Base-by-base conservation (phyloP, 2,329 filamentous ascomycete species). In the Paecilomyces formosus region DNA sequence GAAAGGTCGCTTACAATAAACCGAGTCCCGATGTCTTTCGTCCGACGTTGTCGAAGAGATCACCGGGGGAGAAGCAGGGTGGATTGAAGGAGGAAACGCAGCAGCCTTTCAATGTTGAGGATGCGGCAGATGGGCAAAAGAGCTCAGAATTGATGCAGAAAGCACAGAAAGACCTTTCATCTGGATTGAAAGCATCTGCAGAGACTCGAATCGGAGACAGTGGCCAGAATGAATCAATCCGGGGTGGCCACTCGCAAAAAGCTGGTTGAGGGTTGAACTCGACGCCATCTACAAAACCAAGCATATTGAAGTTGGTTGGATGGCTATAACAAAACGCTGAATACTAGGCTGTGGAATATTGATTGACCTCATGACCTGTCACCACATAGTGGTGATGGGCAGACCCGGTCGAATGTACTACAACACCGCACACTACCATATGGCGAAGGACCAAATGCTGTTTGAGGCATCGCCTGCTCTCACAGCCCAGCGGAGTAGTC, bases 1-100 rank as follows among this genome's bases (percentile, higher is more conserved):
- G 65, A 39, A 68, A 65, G 50, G 53, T 65, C 21, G 54, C 49
- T 26, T 24, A 50, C 12, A 35, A 53, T 7, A 45, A 58, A 13
- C 31, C 31, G 7, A 33, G 26, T 13, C n/a, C 21, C 39, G 21
- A 18, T 12, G 24, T 58, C 24, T 26, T 31, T 24, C 56, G 56
- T n/a, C 56, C 55, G 13, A 1, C n/a, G 9, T 18, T 45, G n/a
- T 45, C 39, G 15, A 45, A 45, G 18, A 45, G n/a, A n/a, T 45
- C 39, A 9, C 15, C 13, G 6, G 15, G 6, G 9, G 39, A 8
- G 15, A 18, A 45, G 15, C 39, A 45, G 6, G 39, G 8, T 9
- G 13, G 3, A 5, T 8, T 45, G 39, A 45, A 45, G 15, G n/a
- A 45, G 8, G 7, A 45, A 18, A 9, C 2, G 39, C n/a, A 18